Base-by-base conservation (phyloP, 2,329 filamentous ascomycete species). In the Pseudocercospora macadamiae region DNA sequence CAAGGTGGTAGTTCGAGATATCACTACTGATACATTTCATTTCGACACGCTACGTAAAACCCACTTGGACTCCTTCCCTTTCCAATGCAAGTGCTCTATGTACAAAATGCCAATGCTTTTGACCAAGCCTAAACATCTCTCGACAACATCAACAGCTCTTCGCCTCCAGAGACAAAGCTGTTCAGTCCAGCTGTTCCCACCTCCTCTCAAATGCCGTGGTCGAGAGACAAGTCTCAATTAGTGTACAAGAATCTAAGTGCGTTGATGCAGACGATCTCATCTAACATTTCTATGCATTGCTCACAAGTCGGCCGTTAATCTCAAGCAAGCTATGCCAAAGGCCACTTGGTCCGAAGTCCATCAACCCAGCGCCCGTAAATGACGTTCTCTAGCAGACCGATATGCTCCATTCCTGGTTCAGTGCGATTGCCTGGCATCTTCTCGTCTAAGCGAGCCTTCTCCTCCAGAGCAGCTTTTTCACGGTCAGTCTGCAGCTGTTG, bases 301-400 rank as follows among this genome's bases (percentile, higher is more conserved):
- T 16, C 37, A 14, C 42, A 14, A 23, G 23, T 18, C 42, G 21
- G 42, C 36, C 32, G 12, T 49, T 16, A 48, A 44, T n/a, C 8
- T 36, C 39, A 32, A 51, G 49, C 45, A 53, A 32, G 37, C 62
- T 64, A 71, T 45, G 66, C 65, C 54, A 69, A 45, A 19, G 69
- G 66, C 80, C 80, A 82, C 44, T 78, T 67, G 25, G 62, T 69
- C 64, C 87, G 86, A 68, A 97, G 78, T 1, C 91, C 92, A 59
- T 96, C 90, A 2, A 88, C 86, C 95, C 95, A 99, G 42, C 93
- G 85, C 14, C 88, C 86, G 76, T 97, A 97, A 18, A 99, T 83
- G 18, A 96, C 90, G 73, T 97, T 92, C 1, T 90, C 91, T 34
- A 97, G 81, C 72, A 96, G 86, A 71, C 91, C 91, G 65, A 89